Conservation (phyloP, 495 filamentous ascomycete genomes). For the Talaromyces adpressus region DNA sequence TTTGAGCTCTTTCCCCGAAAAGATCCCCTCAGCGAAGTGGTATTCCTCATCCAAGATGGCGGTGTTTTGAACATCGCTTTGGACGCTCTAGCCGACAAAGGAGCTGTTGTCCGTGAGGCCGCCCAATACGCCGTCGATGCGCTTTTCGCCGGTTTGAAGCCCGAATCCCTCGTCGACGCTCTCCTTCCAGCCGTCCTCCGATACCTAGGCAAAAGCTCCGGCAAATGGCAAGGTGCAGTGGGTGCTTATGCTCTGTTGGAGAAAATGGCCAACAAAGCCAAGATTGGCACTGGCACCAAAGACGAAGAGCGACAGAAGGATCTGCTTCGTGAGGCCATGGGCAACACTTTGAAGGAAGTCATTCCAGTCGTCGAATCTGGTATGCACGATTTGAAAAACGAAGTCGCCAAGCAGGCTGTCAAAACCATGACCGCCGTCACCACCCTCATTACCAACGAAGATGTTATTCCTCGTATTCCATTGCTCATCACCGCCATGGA, state of each 20-base stretch:
- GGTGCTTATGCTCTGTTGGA: slow-evolving; percentile 77
- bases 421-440: slow-evolving; percentile 89
- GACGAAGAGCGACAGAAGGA: slow-evolving; percentile 83
- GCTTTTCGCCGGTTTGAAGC: slow-evolving; percentile 67
- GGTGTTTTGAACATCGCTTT: slow-evolving; percentile 65
- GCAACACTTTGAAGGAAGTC: slow-evolving; percentile 77
- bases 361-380: slow-evolving; percentile 89
- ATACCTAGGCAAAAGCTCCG: slow-evolving; percentile 72
- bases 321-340: slow-evolving; percentile 83
- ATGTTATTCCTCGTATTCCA: slow-evolving; percentile 88
- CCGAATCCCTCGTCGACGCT: slow-evolving; percentile 74
- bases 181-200: slow-evolving; percentile 64
- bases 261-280: slow-evolving; percentile 87
- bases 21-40: slow-evolving; percentile 70
- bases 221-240: slow-evolving; percentile 94
- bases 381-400: slow-evolving; percentile 93
- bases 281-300: slow-evolving; percentile 68
- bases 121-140: slow-evolving; percentile 93
- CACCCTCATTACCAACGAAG: slow-evolving; percentile 90
- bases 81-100: slow-evolving; percentile 88
- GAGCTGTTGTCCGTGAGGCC: slow-evolving; percentile 75
- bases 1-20: slow-evolving; percentile 81
- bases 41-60: slow-evolving; percentile 74
- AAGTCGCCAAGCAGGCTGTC: slow-evolving; percentile 81
- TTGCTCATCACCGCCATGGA: slow-evolving; percentile 93